Percentiles rank a stretch among this genome's conserved stretches.
phyloP scores from a whole-genome alignment of 495 filamentous ascomycete genomes.

The Hyaloscypha hepaticicola region DNA sequence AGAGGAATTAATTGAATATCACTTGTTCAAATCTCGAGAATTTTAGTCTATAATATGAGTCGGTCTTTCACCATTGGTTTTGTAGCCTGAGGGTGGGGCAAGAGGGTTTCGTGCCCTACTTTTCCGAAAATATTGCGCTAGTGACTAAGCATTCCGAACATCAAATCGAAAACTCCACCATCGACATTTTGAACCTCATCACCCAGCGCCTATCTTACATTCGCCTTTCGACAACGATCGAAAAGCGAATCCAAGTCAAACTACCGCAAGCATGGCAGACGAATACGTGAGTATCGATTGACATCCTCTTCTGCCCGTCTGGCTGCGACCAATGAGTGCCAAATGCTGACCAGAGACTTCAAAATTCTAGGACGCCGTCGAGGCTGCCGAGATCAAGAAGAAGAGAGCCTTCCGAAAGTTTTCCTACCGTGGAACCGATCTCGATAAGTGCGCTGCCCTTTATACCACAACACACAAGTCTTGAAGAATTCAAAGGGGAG shows the following conservation, averaged over 20 bases:
- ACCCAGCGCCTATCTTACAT: constrained; percentile 32
- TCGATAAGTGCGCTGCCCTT: constrained; percentile 79
- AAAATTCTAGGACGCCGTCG: constrained; percentile 74
- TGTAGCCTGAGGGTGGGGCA: not conserved
- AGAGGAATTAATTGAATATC: too few relatives aligned
- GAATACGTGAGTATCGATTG: constrained; percentile 73
- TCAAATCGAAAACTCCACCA: constrained; percentile 27
- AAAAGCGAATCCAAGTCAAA: constrained; percentile 48
- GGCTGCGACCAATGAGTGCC: not conserved
- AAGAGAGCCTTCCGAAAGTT: constrained; percentile 99
- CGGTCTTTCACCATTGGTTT: not conserved
- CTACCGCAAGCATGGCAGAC: constrained; percentile 87
- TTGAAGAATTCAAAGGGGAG: constrained; percentile 38
- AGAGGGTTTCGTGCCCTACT: constrained; percentile 25
- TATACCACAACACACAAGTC: constrained; percentile 27
- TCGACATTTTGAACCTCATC: constrained; percentile 6
- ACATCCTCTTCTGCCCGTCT: not conserved
- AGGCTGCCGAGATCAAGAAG: constrained; percentile 98
- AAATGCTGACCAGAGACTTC: constrained; percentile 41
- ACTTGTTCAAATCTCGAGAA: too few relatives aligned
- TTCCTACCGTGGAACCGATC: constrained; percentile 98
- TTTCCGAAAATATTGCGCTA: constrained; percentile 19
- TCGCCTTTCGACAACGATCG: constrained; percentile 53
- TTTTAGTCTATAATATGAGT: too few relatives aligned
- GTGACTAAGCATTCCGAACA: constrained; percentile 31